phyloP scores from a whole-genome alignment of 1,284 basidiomycete species.

The Marasmius fiardii region DNA sequence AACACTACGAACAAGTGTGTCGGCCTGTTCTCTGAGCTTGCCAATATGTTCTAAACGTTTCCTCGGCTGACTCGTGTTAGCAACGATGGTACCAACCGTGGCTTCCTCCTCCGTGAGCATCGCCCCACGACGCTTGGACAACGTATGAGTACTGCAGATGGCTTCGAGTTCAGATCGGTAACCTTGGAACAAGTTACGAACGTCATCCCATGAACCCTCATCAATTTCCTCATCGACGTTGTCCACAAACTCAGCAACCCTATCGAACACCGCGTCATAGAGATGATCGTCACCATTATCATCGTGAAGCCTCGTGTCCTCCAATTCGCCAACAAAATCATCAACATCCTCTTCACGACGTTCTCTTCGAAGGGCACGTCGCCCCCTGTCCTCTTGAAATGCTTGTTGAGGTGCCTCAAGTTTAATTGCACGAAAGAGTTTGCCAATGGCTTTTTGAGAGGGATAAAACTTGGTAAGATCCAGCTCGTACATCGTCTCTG shows the following conservation, averaged over 20 bases:
- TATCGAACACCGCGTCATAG: neutral
- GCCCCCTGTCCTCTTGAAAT: neutral
- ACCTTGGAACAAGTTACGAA: slow-evolving; percentile 34
- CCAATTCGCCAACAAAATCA: slow-evolving; percentile 3
- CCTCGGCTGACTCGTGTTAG: slow-evolving; percentile 55
- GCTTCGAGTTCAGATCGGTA: slow-evolving; percentile 46
- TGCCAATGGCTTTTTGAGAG: slow-evolving; percentile 51
- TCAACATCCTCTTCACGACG: neutral
- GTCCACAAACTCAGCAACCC: slow-evolving; percentile 7
- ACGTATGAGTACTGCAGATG: slow-evolving; percentile 45
- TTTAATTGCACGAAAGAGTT: slow-evolving; percentile 53
- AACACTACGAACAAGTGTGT: slow-evolving; percentile 44
- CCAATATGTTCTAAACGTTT: slow-evolving; percentile 50
- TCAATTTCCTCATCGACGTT: neutral
- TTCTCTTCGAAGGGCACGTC: neutral
- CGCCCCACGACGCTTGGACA: slow-evolving; percentile 37
- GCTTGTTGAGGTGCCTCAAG: slow-evolving; percentile 9
- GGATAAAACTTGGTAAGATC: slow-evolving; percentile 40
- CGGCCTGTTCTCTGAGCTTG: slow-evolving; percentile 50
- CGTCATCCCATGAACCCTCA: slow-evolving; percentile 10
- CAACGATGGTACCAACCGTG: slow-evolving; percentile 58
- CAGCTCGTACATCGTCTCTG: slow-evolving; percentile 44
- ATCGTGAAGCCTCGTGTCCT: neutral
- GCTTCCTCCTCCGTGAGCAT: slow-evolving; percentile 60
- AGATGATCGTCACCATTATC: neutral